A percentile compares a stretch with the other conserved stretches of the same genome.
Evolutionary conservation across 2,329 filamentous ascomycete species (phyloP).

Genomic region (Calycina herbarum): DNA sequence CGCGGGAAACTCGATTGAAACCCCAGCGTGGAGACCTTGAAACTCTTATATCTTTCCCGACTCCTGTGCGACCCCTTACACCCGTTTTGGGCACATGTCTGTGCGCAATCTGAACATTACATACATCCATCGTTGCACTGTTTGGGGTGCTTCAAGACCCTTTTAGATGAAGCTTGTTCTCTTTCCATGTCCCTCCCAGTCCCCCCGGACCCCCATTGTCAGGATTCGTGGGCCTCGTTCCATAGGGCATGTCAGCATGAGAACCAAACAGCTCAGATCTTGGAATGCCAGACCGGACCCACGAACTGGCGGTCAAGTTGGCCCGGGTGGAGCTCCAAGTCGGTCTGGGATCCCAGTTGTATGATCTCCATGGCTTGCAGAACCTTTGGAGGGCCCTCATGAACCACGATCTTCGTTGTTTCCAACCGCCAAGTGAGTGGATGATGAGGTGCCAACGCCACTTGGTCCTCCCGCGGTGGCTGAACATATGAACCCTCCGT

Average conservation of each 20-base stretch:
- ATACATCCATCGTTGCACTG: constrained; percentile 27
- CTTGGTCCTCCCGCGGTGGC: constrained; percentile 19
- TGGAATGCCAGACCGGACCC: constrained; percentile 26
- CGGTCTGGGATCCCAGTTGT: constrained; percentile 31
- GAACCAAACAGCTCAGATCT: constrained; percentile 30
- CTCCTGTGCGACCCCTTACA: constrained; percentile 34
- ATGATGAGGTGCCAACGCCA: constrained; percentile 28
- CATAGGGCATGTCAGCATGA: constrained; percentile 26
- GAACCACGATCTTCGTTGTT: constrained; percentile 38
- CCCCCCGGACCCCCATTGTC: neutral
- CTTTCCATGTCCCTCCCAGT: neutral
- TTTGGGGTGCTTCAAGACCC: constrained; percentile 23
- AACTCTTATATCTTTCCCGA: constrained; percentile 38
- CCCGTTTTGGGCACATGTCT: constrained; percentile 36
- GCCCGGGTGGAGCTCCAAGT: constrained; percentile 28
- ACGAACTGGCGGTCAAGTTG: constrained; percentile 39
- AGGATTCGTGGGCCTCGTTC: constrained; percentile 16
- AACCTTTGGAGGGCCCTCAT: constrained; percentile 32
- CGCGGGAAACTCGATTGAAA: constrained; percentile 35
- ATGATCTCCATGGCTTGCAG: constrained; percentile 40
- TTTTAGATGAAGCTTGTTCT: constrained; percentile 29
- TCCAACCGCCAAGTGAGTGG: constrained; percentile 23
- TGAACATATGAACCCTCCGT: constrained; percentile 13
- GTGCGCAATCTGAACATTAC: constrained; percentile 34
- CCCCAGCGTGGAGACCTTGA: constrained; percentile 32